These are phyloP conservation scores for Anthostomella pinea DNA, from an alignment of 2,329 filamentous ascomycete genomes.

Conservation along the genomic window DNA sequence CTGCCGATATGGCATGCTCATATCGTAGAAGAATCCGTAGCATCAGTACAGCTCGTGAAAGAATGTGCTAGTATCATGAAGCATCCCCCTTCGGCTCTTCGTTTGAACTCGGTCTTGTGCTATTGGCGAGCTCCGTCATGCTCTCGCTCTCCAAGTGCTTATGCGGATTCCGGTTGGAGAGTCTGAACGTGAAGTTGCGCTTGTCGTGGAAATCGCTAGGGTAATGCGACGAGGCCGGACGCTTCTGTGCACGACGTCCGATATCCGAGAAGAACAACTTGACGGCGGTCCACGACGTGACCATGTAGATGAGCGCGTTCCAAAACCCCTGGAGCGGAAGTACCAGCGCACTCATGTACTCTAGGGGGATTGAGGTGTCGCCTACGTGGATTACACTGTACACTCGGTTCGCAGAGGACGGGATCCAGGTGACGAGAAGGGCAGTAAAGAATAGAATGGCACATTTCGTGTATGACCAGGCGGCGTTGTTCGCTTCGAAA, in stretches of 20 bases:
- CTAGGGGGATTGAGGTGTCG: slow-evolving; percentile 54
- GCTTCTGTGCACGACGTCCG: slow-evolving; percentile 23
- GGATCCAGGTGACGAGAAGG: slow-evolving; percentile 72
- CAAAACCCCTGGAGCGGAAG: slow-evolving; percentile 81
- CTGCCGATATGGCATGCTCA: neutral
- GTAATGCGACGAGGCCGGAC: slow-evolving; percentile 18
- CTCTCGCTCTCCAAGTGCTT: slow-evolving; percentile 48
- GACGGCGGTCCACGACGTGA: slow-evolving; percentile 66
- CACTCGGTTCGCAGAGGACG: slow-evolving; percentile 72
- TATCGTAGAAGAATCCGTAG: neutral
- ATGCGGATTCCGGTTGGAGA: slow-evolving; percentile 27
- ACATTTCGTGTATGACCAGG: slow-evolving; percentile 69
- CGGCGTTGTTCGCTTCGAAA: slow-evolving; percentile 58
- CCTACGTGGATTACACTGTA: slow-evolving; percentile 62
- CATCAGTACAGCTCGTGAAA: no score
- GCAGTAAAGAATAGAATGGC: slow-evolving; percentile 70
- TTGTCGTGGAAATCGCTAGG: slow-evolving; percentile 19
- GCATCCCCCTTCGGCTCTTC: slow-evolving; percentile 20
- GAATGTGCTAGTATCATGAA: slow-evolving; percentile 1
- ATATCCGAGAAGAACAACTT: slow-evolving; percentile 45
- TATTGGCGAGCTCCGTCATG: slow-evolving; percentile 46
- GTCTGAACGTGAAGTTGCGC: slow-evolving; percentile 33
- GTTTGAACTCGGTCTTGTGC: slow-evolving; percentile 35
- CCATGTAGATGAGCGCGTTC: slow-evolving; percentile 76
- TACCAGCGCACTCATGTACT: slow-evolving; percentile 70